These are phyloP conservation scores for Fagopyrum esculentum DNA, from an alignment of 148 eudicot genomes.

Conservation along the genomic window DNA sequence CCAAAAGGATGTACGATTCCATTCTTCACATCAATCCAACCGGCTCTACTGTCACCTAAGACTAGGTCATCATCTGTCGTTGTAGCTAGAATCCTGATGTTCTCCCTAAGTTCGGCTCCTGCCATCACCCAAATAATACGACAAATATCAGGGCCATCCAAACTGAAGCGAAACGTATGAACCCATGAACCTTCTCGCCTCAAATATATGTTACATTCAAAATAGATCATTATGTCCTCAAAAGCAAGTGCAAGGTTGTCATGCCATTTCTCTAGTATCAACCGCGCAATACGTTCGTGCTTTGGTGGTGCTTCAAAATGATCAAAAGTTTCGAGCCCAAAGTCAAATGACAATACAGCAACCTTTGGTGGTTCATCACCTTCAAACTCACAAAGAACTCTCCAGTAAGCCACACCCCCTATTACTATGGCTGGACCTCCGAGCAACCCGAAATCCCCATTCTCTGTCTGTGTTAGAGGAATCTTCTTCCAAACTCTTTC, in stretches of 20 bases:
- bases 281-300: background rate
- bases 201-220: background rate
- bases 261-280: background rate
- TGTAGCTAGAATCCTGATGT: background rate
- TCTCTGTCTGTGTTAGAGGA: background rate
- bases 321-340: background rate
- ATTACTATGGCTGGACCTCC: background rate
- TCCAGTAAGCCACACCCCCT: conserved; percentile 2
- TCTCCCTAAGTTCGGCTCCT: background rate
- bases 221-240: background rate
- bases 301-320: background rate
- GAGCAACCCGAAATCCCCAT: background rate
- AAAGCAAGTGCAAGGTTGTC: background rate
- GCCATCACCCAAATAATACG: background rate
- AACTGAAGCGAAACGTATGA: background rate
- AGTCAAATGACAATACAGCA: background rate
- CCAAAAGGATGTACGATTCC: background rate
- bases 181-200: conserved; percentile 2
- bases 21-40: background rate
- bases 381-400: background rate
- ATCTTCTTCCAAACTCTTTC: background rate
- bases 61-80: too few species aligned
- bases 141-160: background rate
- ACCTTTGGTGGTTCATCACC: background rate
- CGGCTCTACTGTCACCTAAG: background rate